These are phyloP conservation scores for Claviceps sp. DNA, from an alignment of 2,329 filamentous ascomycete genomes.

Conservation along the genomic window DNA sequence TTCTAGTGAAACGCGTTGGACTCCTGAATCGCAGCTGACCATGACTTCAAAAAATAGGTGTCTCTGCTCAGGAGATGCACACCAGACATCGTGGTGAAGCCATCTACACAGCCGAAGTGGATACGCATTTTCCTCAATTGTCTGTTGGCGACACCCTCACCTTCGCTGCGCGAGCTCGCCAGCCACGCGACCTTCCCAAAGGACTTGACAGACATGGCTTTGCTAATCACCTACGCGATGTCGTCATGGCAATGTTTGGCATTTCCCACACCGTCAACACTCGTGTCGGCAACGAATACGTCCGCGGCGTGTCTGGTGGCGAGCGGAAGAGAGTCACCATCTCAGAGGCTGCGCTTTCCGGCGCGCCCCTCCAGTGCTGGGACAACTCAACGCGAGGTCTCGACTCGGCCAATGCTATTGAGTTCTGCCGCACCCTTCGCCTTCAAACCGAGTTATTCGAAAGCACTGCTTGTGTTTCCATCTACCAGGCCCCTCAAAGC, in stretches of 20 bases:
- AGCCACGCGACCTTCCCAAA: slow-evolving; percentile 46
- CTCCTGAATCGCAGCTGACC: slow-evolving; percentile 2
- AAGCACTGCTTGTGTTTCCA: slow-evolving; percentile 55
- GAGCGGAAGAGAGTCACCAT: slow-evolving; percentile 58
- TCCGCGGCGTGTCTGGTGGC: slow-evolving; percentile 62
- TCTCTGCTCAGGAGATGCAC: slow-evolving; percentile 62
- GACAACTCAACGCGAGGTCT: slow-evolving; percentile 63
- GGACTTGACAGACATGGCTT: slow-evolving; percentile 36
- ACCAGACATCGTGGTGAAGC: slow-evolving; percentile 68
- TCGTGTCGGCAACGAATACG: slow-evolving; percentile 59
- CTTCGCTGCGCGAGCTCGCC: slow-evolving; percentile 60
- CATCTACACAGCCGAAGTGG: slow-evolving; percentile 76
- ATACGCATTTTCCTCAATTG: slow-evolving; percentile 68
- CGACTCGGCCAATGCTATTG: slow-evolving; percentile 62
- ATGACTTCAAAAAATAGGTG: slow-evolving; percentile 25
- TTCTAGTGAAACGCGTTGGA: too few relatives aligned
- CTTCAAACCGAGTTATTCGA: slow-evolving; percentile 54
- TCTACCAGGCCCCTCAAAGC: slow-evolving; percentile 56
- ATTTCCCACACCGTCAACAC: slow-evolving; percentile 63
- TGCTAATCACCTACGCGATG: slow-evolving; percentile 50
- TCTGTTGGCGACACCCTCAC: slow-evolving; percentile 67
- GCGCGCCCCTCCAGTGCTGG: slow-evolving; percentile 50
- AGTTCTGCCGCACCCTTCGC: slow-evolving; percentile 59
- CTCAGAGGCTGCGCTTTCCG: slow-evolving; percentile 45
- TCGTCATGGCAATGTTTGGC: slow-evolving; percentile 64